Conservation (phyloP, 1,284 basidiomycete genomes). For the Athelia psychrophila region DNA sequence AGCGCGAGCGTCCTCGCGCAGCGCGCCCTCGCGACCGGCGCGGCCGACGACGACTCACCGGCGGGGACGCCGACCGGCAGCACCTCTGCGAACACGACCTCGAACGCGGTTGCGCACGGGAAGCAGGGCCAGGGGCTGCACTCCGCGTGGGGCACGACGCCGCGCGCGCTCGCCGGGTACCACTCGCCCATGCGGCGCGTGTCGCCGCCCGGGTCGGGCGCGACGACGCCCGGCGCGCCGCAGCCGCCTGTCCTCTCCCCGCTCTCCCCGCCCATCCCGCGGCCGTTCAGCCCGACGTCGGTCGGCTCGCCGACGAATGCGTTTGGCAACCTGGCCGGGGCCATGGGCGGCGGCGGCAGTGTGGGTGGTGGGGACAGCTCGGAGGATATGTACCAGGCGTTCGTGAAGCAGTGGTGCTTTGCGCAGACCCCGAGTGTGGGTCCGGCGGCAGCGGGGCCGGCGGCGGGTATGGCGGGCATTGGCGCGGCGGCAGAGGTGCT, state of each 20-base stretch:
- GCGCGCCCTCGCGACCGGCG: background rate
- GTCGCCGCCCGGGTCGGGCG: too few relatives aligned
- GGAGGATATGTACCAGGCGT: conserved; percentile 53
- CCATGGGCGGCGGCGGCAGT: background rate
- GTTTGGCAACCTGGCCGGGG: background rate
- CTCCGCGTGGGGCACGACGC: background rate
- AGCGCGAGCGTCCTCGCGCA: background rate
- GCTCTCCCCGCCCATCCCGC: too few relatives aligned
- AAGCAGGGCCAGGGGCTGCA: background rate
- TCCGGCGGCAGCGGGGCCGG: conserved; percentile 11
- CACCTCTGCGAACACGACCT: background rate
- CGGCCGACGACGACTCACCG: background rate
- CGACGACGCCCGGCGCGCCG: too few relatives aligned
- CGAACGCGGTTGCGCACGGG: background rate
- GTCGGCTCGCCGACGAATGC: background rate
- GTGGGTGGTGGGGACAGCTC: background rate
- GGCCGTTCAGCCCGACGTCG: too few relatives aligned
- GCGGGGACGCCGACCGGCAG: background rate
- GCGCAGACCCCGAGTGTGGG: conserved; percentile 33
- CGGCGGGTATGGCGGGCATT: background rate
- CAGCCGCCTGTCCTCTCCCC: too few relatives aligned
- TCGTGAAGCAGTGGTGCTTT: conserved; percentile 71
- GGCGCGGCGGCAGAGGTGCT: conserved; percentile 8
- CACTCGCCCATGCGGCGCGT: too few relatives aligned
- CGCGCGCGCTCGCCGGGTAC: too few relatives aligned